These are phyloP conservation scores for Fusarium redolens DNA, from an alignment of 2,329 filamentous ascomycete species.

Conservation along the genomic window DNA sequence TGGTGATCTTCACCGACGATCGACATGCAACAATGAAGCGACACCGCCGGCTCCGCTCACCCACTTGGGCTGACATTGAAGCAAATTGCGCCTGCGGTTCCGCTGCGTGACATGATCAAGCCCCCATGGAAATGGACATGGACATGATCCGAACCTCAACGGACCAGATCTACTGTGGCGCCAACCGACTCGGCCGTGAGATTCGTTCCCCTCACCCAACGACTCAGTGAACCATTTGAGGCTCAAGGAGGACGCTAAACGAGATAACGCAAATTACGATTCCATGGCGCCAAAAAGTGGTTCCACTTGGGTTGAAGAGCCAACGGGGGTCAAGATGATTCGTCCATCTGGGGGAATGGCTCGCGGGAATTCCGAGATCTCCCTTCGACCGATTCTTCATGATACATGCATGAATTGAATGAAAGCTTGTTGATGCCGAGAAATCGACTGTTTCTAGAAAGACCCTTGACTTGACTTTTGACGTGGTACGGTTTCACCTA, in stretches of 20 bases:
- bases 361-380: constrained; percentile 21
- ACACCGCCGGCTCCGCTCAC: constrained; percentile 7
- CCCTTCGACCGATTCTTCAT: constrained; percentile 13
- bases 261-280: constrained; percentile 21
- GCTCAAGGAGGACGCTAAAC: constrained; percentile 21
- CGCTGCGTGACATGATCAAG: not conserved
- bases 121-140: not conserved
- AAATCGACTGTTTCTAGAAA: constrained; percentile 1
- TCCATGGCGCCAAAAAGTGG: not conserved
- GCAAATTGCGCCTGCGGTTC: constrained; percentile 27
- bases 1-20: constrained; percentile 2
- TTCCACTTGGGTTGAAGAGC: not conserved
- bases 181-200: not conserved
- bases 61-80: not conserved
- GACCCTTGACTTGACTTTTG: not conserved
- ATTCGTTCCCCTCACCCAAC: not conserved
- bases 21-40: not conserved
- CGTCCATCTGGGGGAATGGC: not conserved
- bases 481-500: not conserved
- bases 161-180: constrained; percentile 11
- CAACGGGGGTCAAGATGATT: not conserved
- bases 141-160: not conserved
- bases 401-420: not conserved
- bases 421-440: not conserved
- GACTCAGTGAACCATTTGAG: constrained; percentile 12